phyloP scores from a whole-genome alignment of 768 basidiomycete genomes.

The Tephrocybe sp. region DNA sequence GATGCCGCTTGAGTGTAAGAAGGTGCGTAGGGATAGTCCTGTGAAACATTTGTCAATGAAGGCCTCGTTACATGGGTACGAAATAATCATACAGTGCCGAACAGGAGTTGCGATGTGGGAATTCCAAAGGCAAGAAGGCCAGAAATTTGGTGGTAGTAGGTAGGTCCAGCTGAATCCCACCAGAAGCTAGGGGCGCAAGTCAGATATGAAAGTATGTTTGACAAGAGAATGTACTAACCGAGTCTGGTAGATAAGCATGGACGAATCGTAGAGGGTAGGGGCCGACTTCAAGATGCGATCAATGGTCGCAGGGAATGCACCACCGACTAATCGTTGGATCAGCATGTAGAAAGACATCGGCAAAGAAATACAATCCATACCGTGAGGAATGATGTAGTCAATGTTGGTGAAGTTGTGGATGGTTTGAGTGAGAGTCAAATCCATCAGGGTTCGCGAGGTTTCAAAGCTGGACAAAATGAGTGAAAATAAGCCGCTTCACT shows the following conservation, averaged over 20 bases:
- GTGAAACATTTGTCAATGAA: neutral
- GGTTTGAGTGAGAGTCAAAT: constrained; percentile 26
- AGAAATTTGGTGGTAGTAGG: constrained; percentile 33
- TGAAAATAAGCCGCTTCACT: neutral
- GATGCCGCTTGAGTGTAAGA: constrained; percentile 19
- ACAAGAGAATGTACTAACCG: constrained; percentile 17
- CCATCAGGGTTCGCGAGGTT: constrained; percentile 32
- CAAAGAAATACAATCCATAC: constrained; percentile 12
- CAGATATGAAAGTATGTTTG: neutral
- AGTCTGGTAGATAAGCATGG: constrained; percentile 30
- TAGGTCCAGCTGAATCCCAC: constrained; percentile 39
- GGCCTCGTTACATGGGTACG: neutral
- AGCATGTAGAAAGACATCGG: neutral
- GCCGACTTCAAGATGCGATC: constrained; percentile 33
- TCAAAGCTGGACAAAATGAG: constrained; percentile 23
- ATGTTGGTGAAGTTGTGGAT: constrained; percentile 35
- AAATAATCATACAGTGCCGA: constrained; percentile 29
- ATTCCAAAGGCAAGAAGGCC: constrained; percentile 31
- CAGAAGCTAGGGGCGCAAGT: constrained; percentile 28
- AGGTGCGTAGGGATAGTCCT: constrained; percentile 31
- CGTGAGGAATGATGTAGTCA: constrained; percentile 34
- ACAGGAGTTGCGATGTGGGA: constrained; percentile 32
- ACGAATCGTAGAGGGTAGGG: constrained; percentile 30
- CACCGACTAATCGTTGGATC: constrained; percentile 23
- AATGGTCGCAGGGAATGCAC: constrained; percentile 33